phyloP scores from a whole-genome alignment of 352 stramenopile species.

The Globisporangium irregulare region DNA sequence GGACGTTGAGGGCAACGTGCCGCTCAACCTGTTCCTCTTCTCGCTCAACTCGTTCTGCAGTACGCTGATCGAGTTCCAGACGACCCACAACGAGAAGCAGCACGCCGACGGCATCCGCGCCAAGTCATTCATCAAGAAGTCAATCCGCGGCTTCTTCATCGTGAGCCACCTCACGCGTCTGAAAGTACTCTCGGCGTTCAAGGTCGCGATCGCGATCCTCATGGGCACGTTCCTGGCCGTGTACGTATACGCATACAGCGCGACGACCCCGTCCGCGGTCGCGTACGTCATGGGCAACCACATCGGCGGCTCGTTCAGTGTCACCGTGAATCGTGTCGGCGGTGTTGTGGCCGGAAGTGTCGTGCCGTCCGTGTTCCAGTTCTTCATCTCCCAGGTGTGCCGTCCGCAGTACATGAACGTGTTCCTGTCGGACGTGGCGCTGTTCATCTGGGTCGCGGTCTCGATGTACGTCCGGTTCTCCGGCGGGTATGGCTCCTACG shows the following conservation, averaged over 20 bases:
- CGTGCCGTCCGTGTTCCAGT: conserved; percentile 80
- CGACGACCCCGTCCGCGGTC: conserved; percentile 53
- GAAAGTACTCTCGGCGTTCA: conserved; percentile 43
- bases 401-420: conserved; percentile 33
- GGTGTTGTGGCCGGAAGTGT: conserved; percentile 81
- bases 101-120: conserved; percentile 45
- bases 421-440: conserved; percentile 43
- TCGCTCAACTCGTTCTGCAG: conserved; percentile 83
- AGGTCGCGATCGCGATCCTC: conserved; percentile 58
- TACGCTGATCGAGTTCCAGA: conserved; percentile 70
- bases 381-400: conserved; percentile 79
- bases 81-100: conserved; percentile 58
- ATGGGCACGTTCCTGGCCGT: conserved; percentile 64
- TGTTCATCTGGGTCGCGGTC: conserved; percentile 72
- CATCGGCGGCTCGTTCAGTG: conserved; percentile 73
- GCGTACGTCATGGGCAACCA: conserved; percentile 81
- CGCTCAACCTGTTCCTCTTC: conserved; percentile 80
- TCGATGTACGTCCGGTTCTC: conserved; percentile 79
- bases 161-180: conserved; percentile 39
- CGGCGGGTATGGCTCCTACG: conserved; percentile 66
- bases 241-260: conserved; percentile 74
- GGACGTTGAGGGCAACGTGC: conserved; percentile 79
- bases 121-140: conserved; percentile 43
- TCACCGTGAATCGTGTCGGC: conserved; percentile 80
- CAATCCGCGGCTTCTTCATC: conserved; percentile 49